Conservation (phyloP, 257 asterid species). For the Apocynum venetum region DNA sequence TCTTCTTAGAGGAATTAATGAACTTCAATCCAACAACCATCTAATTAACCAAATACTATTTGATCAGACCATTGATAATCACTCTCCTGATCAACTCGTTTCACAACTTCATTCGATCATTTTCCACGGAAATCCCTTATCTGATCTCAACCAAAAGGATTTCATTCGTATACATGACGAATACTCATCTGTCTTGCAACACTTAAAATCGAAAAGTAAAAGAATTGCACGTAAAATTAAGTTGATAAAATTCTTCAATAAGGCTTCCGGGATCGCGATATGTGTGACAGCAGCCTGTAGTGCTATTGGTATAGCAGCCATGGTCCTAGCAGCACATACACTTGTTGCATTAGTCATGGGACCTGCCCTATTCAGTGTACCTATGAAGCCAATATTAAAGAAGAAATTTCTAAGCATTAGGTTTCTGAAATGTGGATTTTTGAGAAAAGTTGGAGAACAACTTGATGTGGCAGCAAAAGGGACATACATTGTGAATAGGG, state of each 20-base stretch:
- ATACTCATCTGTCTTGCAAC: conserved; percentile 39
- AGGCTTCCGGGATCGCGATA: conserved; percentile 48
- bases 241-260: conserved; percentile 38
- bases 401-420: conserved; percentile 23
- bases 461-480: conserved; percentile 87
- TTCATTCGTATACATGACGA: conserved; percentile 35
- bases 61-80: conserved; percentile 14
- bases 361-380: conserved; percentile 34
- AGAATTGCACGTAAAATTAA: conserved; percentile 39
- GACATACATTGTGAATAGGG: conserved; percentile 67
- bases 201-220: conserved; percentile 30
- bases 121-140: conserved; percentile 35
- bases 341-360: conserved; percentile 47
- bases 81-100: conserved; percentile 14
- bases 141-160: conserved; percentile 29
- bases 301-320: conserved; percentile 40
- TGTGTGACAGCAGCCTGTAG: conserved; percentile 48
- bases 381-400: conserved; percentile 41
- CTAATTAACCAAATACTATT: conserved; percentile 32
- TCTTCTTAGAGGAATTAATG: conserved; percentile 42
- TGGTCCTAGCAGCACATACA: conserved; percentile 50
- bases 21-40: conserved; percentile 38
- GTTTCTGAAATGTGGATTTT: conserved; percentile 30
- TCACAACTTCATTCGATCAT: conserved; percentile 35
- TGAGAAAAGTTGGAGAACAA: conserved; percentile 41